A percentile compares a stretch with the other conserved stretches of the same genome.
phyloP scores from a whole-genome alignment of 148 eudicot species.

The Camellia granthamiana region DNA sequence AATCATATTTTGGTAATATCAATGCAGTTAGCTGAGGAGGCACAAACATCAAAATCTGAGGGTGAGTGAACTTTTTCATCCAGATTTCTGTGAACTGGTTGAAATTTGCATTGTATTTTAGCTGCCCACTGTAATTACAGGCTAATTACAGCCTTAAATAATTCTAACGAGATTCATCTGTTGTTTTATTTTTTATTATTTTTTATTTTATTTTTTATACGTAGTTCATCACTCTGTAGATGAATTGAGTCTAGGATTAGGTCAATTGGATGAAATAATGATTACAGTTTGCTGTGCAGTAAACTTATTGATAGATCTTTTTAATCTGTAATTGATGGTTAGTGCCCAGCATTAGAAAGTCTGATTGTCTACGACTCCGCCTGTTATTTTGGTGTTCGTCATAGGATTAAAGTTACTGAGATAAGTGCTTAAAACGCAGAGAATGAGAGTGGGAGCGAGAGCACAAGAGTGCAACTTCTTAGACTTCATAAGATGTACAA shows the following conservation, averaged over 20 bases:
- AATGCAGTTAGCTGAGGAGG: constrained; percentile 56
- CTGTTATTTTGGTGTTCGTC: neutral
- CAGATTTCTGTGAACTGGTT: neutral
- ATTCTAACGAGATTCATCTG: neutral
- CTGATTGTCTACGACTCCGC: neutral
- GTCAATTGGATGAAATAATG: neutral
- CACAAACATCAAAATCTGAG: constrained; percentile 34
- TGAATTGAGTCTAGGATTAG: neutral
- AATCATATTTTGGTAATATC: neutral
- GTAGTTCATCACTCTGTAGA: neutral
- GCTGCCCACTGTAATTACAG: neutral
- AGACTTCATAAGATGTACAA: too few relatives aligned
- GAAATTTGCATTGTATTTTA: neutral
- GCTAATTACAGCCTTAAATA: neutral
- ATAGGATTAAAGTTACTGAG: neutral
- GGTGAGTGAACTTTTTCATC: constrained; percentile 38
- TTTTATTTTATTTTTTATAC: neutral
- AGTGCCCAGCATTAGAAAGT: neutral
- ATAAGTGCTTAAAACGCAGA: neutral
- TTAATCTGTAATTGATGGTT: neutral
- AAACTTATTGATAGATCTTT: neutral
- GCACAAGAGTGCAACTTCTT: too few relatives aligned
- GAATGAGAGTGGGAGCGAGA: too few relatives aligned
- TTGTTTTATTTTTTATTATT: neutral
- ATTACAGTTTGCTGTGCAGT: neutral